Percentiles rank a stretch among this genome's conserved stretches.
Conservation (phyloP, 768 basidiomycete species). For the Clathrus columnatus region DNA sequence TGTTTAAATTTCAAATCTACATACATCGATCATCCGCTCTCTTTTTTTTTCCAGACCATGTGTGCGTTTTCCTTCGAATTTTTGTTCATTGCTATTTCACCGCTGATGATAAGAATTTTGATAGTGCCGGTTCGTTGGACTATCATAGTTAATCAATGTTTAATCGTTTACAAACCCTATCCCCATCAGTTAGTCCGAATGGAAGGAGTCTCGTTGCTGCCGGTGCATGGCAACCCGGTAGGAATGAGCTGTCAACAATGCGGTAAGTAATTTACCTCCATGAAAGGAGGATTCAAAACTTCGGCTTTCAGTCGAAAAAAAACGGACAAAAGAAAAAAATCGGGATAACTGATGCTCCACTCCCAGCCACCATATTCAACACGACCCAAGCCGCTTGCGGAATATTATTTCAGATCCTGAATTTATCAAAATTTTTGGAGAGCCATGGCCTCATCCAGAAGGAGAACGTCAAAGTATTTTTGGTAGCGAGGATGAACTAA, state of each 20-base stretch:
- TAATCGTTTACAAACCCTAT: background rate
- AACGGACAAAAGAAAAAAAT: background rate
- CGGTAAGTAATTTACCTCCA: conserved; percentile 34
- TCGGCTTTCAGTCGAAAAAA: background rate
- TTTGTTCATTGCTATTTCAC: background rate
- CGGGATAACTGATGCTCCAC: background rate
- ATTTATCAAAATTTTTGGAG: conserved; percentile 75
- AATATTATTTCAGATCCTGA: conserved; percentile 53
- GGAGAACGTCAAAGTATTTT: conserved; percentile 71
- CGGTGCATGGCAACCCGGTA: conserved; percentile 71
- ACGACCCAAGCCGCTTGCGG: conserved; percentile 53
- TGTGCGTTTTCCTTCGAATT: conserved; percentile 32
- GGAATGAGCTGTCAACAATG: conserved; percentile 70
- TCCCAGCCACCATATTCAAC: conserved; percentile 52
- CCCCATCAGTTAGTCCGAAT: conserved; percentile 27
- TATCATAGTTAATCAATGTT: conserved; percentile 46
- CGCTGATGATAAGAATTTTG: background rate
- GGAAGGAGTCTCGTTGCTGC: conserved; percentile 67
- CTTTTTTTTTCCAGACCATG: conserved; percentile 39
- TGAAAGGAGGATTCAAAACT: background rate
- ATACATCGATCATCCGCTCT: background rate
- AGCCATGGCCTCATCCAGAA: conserved; percentile 50
- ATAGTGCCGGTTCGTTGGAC: conserved; percentile 7
- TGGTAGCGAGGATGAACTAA: conserved; percentile 80
- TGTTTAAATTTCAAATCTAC: background rate